Percentiles rank a stretch among this genome's conserved stretches.
Conservation (phyloP, 768 basidiomycete genomes). For the Erythrobasidium yunnanense region DNA sequence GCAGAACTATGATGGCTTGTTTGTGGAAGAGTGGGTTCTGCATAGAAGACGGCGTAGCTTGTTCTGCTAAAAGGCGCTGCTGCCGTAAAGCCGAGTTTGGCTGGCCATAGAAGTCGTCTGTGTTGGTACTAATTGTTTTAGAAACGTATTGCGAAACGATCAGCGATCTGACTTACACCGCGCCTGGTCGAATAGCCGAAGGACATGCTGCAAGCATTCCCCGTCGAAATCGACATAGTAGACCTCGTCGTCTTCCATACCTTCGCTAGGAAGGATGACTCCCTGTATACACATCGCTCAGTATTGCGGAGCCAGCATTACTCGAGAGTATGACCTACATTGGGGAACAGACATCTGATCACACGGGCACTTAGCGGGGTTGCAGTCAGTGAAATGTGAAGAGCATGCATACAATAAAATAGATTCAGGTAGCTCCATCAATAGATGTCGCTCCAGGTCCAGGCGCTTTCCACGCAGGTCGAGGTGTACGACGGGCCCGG, state of each 20-base stretch:
- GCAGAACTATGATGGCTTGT: conserved; percentile 94
- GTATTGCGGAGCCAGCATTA: background rate
- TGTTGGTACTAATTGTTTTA: conserved; percentile 36
- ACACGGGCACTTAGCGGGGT: background rate
- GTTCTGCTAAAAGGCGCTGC: conserved; percentile 1
- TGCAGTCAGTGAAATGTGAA: background rate
- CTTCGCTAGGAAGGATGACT: conserved; percentile 51
- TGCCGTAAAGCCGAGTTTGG: conserved; percentile 43
- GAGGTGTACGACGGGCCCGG: conserved; percentile 50
- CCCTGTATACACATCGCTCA: conserved; percentile 60
- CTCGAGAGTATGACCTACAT: conserved; percentile 48
- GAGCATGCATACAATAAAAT: conserved; percentile 80
- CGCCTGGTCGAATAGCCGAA: conserved; percentile 79
- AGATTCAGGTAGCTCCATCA: conserved; percentile 97
- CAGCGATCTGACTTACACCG: background rate
- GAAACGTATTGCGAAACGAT: background rate
- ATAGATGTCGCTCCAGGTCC: conserved; percentile 88
- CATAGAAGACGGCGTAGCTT: background rate
- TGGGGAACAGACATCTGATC: conserved; percentile 62
- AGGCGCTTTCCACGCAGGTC: conserved; percentile 85
- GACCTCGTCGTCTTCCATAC: conserved; percentile 74
- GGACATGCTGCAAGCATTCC: conserved; percentile 85
- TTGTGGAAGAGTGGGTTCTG: conserved; percentile 89
- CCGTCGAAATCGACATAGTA: conserved; percentile 98
- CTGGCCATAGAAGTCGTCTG: conserved; percentile 80